A percentile compares a stretch with the other conserved stretches of the same genome.
Evolutionary conservation across 2,329 filamentous ascomycete genomes (phyloP).

Genomic region (Paraphaeosphaeria minitans): DNA sequence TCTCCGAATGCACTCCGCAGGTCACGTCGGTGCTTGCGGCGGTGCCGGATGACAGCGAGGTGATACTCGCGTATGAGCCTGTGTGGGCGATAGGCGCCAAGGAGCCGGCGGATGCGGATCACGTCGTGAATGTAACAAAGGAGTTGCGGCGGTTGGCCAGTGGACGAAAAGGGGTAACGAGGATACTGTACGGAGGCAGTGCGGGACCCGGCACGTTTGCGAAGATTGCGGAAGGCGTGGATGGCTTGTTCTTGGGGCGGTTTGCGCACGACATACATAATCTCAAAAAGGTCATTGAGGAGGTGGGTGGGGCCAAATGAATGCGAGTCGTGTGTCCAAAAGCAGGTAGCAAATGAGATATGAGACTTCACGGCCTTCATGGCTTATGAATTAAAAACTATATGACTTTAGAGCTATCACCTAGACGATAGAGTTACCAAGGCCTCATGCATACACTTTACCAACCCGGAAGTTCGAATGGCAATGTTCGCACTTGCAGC

Average conservation of each 20-base stretch:
- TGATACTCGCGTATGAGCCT: conserved; percentile 84
- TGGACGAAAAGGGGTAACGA: conserved; percentile 61
- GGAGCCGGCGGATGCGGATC: conserved; percentile 71
- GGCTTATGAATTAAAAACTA: neutral
- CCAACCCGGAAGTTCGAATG: no score
- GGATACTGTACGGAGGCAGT: conserved; percentile 82
- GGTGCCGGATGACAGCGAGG: conserved; percentile 66
- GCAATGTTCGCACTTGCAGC: no score
- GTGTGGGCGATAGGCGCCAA: conserved; percentile 85
- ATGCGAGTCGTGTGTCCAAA: neutral
- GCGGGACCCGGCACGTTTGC: conserved; percentile 79
- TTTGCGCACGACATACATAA: conserved; percentile 79
- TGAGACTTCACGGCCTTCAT: no score
- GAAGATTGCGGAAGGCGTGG: conserved; percentile 69
- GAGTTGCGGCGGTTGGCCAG: conserved; percentile 64
- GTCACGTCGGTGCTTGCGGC: conserved; percentile 66
- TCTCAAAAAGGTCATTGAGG: conserved; percentile 72
- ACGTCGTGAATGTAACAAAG: conserved; percentile 73
- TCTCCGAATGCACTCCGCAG: conserved; percentile 69
- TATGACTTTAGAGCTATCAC: neutral
- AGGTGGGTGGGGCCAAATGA: conserved; percentile 60
- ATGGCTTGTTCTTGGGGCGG: conserved; percentile 80
- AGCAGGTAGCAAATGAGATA: no score
- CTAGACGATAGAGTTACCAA: no score
- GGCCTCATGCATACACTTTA: no score